Percentiles rank a stretch among this genome's conserved stretches.
These are phyloP conservation scores for Cryptococcus jaspeensis DNA, from an alignment of 1,284 basidiomycete genomes.

Conservation along the genomic window DNA sequence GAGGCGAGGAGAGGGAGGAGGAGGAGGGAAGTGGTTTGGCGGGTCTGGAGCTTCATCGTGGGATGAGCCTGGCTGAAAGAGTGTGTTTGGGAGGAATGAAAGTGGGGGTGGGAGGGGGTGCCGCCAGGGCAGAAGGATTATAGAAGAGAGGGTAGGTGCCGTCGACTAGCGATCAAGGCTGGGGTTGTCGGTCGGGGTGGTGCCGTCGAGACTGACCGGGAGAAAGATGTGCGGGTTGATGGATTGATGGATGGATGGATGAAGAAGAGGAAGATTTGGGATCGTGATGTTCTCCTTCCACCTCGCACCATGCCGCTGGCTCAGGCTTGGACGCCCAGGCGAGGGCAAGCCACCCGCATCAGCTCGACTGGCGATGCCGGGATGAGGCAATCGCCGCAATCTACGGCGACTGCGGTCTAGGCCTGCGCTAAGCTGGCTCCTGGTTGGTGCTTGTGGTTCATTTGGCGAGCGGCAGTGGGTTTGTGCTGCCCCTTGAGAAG, in stretches of 20 bases:
- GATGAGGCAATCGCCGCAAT: too few species aligned
- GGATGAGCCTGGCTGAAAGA: constrained; percentile 8
- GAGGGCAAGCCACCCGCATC: too few species aligned
- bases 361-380: too few species aligned
- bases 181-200: constrained; percentile 1
- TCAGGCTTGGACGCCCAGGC: too few species aligned
- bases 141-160: constrained; percentile 3
- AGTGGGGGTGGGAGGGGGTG: constrained; percentile 24
- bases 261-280: constrained; percentile 4
- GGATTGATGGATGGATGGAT: neutral
- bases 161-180: constrained; percentile 16
- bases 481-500: too few species aligned
- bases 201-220: constrained; percentile 18
- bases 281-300: neutral
- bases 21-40: constrained; percentile 12
- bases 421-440: too few species aligned
- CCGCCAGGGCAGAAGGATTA: constrained; percentile 10
- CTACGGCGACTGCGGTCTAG: too few species aligned
- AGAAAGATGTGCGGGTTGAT: neutral
- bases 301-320: too few species aligned
- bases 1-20: constrained; percentile 37
- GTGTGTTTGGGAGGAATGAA: constrained; percentile 7
- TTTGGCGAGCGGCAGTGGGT: too few species aligned
- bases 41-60: constrained; percentile 18
- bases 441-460: too few species aligned